Base-by-base conservation (phyloP, 495 filamentous ascomycete genomes). In the Xylaria intraflava region DNA sequence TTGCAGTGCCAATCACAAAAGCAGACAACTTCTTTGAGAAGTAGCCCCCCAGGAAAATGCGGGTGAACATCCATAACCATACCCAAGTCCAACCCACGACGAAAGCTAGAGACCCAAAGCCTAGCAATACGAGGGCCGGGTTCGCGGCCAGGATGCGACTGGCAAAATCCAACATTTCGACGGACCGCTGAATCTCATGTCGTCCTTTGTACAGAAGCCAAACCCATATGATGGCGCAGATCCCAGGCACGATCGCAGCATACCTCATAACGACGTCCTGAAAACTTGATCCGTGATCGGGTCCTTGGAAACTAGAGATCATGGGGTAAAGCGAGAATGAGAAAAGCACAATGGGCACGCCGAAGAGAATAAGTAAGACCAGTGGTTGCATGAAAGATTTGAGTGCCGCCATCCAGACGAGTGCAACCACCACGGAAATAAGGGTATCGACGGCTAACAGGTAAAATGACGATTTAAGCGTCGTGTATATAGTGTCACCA, bases 1-100 rank as follows among this genome's bases (percentile, higher is more conserved):
- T 95, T 54, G 87, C 85, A 16, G 83, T 72, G 66, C 91, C 85
- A 62, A 96, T 87, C 59, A 94, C 78, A 63, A 90, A 96, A 17
- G 66, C 65, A 8, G 77, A 78, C 14, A 78, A 68, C 16, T 71
- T 75, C 38, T 65, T 78, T 8, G 82, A 78, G 54, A 89, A 77
- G 65, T 87, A 87, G 3, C 90, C 93, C 17, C 86, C 88, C 36
- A 96, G 81, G 67, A 98, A 98, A 40, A 97, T 83, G 23, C 90
- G 79, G 2, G 89, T 93, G 69, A 98, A 98, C 93, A 97, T 96
- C 60, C 83, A 80, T 65, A 97, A 81, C 93, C 93, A 98, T 9
- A 86, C 60, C 93, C 93, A 98, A 2, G 90, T 95, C 87, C 91
- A 97, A 7, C 80, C 72, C 9, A 94, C 84, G 38, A 95, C 83